A percentile compares a stretch with the other conserved stretches of the same genome.
Conservation (phyloP, 2,329 filamentous ascomycete species). For the Penicillium nordicum region DNA sequence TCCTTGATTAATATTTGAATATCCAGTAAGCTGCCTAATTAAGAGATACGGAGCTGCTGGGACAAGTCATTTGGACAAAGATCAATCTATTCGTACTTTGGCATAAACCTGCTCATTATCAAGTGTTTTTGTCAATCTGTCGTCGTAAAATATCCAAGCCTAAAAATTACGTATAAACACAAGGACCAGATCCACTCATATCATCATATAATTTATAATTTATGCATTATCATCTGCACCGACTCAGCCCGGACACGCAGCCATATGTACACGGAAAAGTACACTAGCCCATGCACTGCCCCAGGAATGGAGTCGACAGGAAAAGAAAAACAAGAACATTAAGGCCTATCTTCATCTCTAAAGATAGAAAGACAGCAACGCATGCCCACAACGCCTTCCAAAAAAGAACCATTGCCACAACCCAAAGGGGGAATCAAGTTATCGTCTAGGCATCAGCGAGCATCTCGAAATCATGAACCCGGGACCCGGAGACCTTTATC, state of each 20-base stretch:
- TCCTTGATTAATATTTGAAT: neutral
- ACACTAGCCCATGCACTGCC: neutral
- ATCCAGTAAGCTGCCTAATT: neutral
- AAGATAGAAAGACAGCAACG: neutral
- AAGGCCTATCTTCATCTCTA: neutral
- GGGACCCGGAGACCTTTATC: neutral
- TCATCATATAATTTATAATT: neutral
- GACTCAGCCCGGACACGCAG: neutral
- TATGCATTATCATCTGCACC: neutral
- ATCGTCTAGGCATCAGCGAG: neutral
- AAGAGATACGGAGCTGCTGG: neutral
- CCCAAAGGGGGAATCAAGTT: conserved; percentile 7
- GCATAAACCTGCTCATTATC: neutral
- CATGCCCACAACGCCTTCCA: neutral
- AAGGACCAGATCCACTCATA: neutral
- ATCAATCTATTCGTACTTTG: neutral
- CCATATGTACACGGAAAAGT: neutral
- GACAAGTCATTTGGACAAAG: neutral
- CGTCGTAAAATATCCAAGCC: neutral
- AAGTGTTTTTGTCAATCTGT: neutral
- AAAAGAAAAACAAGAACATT: neutral
- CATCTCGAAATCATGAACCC: neutral
- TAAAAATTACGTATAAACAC: too few species aligned
- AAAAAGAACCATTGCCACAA: neutral
- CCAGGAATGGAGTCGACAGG: neutral